A percentile compares a stretch with the other conserved stretches of the same genome.
Evolutionary conservation across 148 eudicot species (phyloP).

Genomic region (Camellia lanceoleosa): DNA sequence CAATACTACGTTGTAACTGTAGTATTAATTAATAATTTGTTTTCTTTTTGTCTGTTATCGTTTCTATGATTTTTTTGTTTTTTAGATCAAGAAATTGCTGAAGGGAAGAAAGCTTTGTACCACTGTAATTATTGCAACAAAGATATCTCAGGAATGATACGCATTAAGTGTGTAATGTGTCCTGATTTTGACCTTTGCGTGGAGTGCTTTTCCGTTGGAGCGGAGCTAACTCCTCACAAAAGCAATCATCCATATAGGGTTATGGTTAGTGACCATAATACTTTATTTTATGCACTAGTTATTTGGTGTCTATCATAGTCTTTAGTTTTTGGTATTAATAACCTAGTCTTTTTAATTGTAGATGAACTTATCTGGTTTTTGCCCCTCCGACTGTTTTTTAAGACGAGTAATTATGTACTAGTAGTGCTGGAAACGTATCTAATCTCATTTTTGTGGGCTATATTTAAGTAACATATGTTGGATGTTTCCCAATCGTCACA

Average conservation of each 20-base stretch:
- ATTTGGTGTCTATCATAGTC: background rate
- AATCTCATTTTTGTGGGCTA: too few species aligned
- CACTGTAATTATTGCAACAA: constrained; percentile 97
- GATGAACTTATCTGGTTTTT: background rate
- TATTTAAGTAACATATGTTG: background rate
- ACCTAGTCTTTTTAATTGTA: background rate
- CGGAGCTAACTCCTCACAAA: constrained; percentile 86
- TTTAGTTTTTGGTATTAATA: background rate
- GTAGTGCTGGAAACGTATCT: background rate
- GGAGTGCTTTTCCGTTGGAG: constrained; percentile 97
- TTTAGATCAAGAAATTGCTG: constrained; percentile 65
- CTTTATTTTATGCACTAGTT: background rate
- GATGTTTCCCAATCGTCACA: background rate
- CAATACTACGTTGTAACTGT: background rate
- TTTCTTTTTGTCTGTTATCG: background rate
- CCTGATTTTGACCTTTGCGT: constrained; percentile 92
- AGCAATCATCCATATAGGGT: constrained; percentile 88
- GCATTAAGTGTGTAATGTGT: constrained; percentile 82
- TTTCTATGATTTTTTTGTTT: background rate
- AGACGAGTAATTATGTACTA: background rate
- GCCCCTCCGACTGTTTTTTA: background rate
- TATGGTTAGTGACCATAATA: constrained; percentile 55
- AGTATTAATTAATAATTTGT: background rate
- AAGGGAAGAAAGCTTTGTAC: constrained; percentile 80
- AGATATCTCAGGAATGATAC: constrained; percentile 83